Base-by-base conservation (phyloP, 805 yeast species). In the Yarrowia sp. region DNA sequence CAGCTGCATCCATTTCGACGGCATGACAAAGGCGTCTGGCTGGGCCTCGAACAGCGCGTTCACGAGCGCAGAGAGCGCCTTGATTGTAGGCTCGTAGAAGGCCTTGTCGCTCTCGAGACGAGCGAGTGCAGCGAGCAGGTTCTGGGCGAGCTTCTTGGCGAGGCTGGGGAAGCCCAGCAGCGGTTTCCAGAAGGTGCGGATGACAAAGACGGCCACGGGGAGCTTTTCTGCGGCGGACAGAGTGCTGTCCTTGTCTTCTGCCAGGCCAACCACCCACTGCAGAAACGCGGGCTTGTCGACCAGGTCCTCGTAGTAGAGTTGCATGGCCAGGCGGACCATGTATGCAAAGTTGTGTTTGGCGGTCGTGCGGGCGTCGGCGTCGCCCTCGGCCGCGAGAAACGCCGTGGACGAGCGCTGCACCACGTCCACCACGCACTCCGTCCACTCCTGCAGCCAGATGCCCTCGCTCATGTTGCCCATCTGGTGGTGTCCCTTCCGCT, bases 401-500 rank as follows among this genome's bases (percentile, higher is more conserved):
- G 69, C 16, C 65, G 71, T 32, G 5, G 63, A 71, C 77, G 18
- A 76, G 65, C 78, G 78, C 65, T 80, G 84, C 12, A 86, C 67
- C 66, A 78, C 87, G 62, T 82, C 84, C 2, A 84, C 78, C 14
- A 92, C 84, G 66, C 88, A 96, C 41, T 85, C 88, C 0, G 97
- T 88, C 98, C 98, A 93, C 70, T 90, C 97, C 63, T 82, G 83
- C 18, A 86, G 77, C 90, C 97, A 87, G 51, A 80, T 82, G 22
- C 74, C 71, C 63, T 85, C 87, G n/a, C 68, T 27, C 47, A 61
- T 36, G 18, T 62, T 56, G 13, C 67, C 47, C 21, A 58, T 56
- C 21, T 39, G 68, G 24, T 66, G 60, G 35, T 69, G 72, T 19
- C 77, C 79, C 64, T 81, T 83, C 44, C 88, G 73, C 65, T 80